Conservation (phyloP, 1,284 basidiomycete species). For the Cronartium quercuum region DNA sequence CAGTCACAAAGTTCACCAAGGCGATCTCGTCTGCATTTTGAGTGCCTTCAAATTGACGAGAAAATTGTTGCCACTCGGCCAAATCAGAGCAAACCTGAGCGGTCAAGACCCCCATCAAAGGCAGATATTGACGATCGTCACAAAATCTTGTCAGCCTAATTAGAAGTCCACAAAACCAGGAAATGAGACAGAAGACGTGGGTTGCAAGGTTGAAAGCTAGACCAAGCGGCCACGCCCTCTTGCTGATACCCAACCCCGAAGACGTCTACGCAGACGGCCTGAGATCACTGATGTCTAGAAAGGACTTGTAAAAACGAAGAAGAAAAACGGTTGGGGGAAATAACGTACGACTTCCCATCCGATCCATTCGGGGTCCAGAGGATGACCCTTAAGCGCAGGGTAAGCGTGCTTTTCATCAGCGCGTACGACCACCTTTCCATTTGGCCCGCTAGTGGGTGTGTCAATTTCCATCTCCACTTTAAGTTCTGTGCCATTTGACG, state of each 20-base stretch:
- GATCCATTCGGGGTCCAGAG: conserved; percentile 36
- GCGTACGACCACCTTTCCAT: background rate
- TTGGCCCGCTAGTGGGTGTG: background rate
- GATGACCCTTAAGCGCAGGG: conserved; percentile 28
- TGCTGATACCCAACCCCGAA: background rate
- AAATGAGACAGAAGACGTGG: background rate
- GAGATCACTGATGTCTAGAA: background rate
- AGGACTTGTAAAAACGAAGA: background rate
- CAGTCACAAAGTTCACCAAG: conserved; percentile 2
- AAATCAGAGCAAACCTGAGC: conserved; percentile 26
- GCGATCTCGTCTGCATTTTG: conserved; percentile 6
- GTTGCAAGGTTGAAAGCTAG: background rate
- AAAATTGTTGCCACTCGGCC: conserved; percentile 25
- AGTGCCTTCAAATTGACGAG: conserved; percentile 18
- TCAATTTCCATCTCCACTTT: background rate
- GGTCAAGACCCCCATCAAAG: background rate
- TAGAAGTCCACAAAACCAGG: background rate
- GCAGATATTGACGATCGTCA: background rate
- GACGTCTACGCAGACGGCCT: background rate
- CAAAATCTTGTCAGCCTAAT: background rate
- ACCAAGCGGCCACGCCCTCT: too few relatives aligned
- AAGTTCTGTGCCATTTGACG: background rate
- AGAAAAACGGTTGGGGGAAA: background rate
- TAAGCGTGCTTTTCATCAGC: background rate
- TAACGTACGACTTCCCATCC: conserved; percentile 37